Evolutionary conservation across 257 asterid species (phyloP), one percentile per base, ranked within the genome.

Genomic region (Lithospermum erythrorhizon): DNA sequence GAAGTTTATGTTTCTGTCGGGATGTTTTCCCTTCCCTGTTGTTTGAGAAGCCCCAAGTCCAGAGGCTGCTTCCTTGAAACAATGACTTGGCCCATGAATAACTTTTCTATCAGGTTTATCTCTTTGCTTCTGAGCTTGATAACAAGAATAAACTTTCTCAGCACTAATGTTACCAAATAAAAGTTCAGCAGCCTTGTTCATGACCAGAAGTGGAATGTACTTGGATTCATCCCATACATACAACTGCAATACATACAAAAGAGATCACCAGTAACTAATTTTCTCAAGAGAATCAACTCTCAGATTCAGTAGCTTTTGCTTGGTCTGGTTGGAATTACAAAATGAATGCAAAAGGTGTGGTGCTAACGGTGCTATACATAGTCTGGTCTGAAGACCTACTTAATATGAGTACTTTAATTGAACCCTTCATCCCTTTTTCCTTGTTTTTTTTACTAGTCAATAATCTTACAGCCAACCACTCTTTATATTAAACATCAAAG

Each of bases 211-310:
- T 5, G 93, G 87, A 54, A 79, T 75, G 68, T 80, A 76, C 62
- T 73, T 71, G 22, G 71, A 59, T 65, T 80, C 93, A 57, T 86
- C 95, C 84, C 86, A 81, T 32, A 79, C 87, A 20, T 86, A 83
- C 57, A 86, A 71, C 87, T 86, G 89, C 70, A 72, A 52, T 17
- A 57, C 21, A 70, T 59, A 35, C 70, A 20, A 21, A 59, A 53
- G 16, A 67, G n/a, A n/a, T n/a, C 47, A 18, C 11, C 29, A 41
- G 35, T 5, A 24, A 58, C 49, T 20, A 25, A 25, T 30, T 58
- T 30, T 25, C 8, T 9, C 22, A 5, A 58, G 19, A 58, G 4
- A 41, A 41, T 41, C 49, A 41, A 41, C 49, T 41, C 16, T 41
- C 49, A 41, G 49, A 41, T 41, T 0, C 49, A 41, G 14, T 35